These are phyloP conservation scores for Myriosclerotinia curreyana DNA, from an alignment of 2,329 filamentous ascomycete genomes.

Conservation along the genomic window DNA sequence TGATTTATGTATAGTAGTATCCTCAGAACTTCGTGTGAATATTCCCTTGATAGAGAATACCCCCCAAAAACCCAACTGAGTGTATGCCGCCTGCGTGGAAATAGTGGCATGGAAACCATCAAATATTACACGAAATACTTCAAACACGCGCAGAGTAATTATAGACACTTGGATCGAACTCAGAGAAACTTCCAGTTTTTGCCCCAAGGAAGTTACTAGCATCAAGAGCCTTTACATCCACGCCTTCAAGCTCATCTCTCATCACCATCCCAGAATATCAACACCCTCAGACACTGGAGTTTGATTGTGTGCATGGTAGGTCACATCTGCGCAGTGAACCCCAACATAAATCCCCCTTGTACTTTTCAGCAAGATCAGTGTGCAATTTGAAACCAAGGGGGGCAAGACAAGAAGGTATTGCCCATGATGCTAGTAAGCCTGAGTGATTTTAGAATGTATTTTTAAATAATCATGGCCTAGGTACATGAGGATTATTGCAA, in stretches of 20 bases:
- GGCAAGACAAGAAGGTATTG: conserved; percentile 78
- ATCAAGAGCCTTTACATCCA: conserved; percentile 10
- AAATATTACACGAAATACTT: background rate
- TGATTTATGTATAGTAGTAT: background rate
- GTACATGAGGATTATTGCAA: background rate
- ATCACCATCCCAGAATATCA: conserved; percentile 4
- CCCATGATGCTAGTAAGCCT: conserved; percentile 75
- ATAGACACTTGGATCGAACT: background rate
- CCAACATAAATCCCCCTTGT: conserved; percentile 73
- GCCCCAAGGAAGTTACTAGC: conserved; percentile 1
- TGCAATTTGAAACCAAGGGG: conserved; percentile 81
- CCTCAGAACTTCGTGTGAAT: background rate
- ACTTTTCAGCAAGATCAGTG: conserved; percentile 72
- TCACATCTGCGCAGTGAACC: conserved; percentile 64
- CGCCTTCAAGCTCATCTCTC: background rate
- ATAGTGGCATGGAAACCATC: background rate
- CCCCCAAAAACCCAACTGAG: background rate
- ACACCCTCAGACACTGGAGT: background rate
- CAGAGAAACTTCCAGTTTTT: background rate
- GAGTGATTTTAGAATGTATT: background rate
- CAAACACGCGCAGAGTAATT: background rate
- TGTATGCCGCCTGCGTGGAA: background rate
- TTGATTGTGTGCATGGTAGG: background rate
- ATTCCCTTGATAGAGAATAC: background rate
- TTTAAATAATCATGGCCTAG: background rate